phyloP scores from a whole-genome alignment of 768 basidiomycete species.

The Boletellus ananas region DNA sequence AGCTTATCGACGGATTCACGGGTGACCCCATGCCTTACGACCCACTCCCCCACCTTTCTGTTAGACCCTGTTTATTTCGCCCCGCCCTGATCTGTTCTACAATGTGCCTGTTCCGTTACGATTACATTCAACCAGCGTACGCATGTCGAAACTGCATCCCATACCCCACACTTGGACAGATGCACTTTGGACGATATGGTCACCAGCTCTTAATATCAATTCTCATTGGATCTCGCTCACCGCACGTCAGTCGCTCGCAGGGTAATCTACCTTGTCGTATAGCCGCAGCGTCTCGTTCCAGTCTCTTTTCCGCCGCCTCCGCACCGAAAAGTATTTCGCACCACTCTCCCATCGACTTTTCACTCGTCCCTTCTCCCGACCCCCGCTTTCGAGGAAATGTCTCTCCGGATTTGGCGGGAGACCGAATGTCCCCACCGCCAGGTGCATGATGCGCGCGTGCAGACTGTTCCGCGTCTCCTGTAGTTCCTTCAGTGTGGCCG shows the following conservation, averaged over 20 bases:
- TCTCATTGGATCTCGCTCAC: background rate
- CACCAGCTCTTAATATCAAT: too few species aligned
- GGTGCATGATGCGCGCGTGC: constrained; percentile 60
- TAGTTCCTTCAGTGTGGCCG: constrained; percentile 50
- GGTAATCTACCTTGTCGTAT: constrained; percentile 82
- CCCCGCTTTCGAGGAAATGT: constrained; percentile 57
- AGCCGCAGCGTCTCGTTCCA: constrained; percentile 85
- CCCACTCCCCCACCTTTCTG: background rate
- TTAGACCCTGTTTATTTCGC: background rate
- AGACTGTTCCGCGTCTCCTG: constrained; percentile 52
- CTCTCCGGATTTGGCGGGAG: constrained; percentile 69
- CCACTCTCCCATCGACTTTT: constrained; percentile 63
- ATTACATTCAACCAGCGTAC: background rate
- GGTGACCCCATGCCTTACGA: background rate
- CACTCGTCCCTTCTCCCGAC: constrained; percentile 68
- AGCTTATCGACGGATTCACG: constrained; percentile 45
- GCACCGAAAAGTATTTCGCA: constrained; percentile 75
- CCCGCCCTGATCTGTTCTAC: background rate
- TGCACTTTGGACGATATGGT: background rate
- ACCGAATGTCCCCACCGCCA: constrained; percentile 55
- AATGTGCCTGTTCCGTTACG: constrained; percentile 1
- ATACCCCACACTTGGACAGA: constrained; percentile 10
- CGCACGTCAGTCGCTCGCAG: constrained; percentile 40
- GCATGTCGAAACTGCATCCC: background rate
- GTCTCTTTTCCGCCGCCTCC: constrained; percentile 75